Conservation (phyloP, 2,329 filamentous ascomycete species). For the Fusarium caatingaense region DNA sequence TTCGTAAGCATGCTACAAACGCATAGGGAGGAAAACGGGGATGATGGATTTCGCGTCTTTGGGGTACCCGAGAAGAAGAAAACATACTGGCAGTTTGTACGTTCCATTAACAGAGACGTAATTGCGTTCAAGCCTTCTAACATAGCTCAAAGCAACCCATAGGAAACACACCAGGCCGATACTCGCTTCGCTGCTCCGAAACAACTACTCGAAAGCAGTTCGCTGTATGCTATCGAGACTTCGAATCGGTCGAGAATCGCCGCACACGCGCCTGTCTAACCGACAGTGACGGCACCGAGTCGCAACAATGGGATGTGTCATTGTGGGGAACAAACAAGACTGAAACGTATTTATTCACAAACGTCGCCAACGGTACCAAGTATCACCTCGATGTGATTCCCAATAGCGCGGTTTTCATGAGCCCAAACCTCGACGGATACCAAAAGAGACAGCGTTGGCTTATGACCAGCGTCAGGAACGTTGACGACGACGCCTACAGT, state of each 20-base stretch:
- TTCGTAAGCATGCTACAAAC: neutral
- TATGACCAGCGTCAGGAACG: neutral
- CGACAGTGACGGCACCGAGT: neutral
- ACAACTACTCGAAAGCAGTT: neutral
- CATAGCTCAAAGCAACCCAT: neutral
- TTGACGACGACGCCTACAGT: neutral
- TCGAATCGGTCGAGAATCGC: neutral
- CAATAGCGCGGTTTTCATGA: neutral
- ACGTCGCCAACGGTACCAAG: neutral
- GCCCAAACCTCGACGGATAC: neutral
- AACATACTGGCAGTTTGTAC: neutral
- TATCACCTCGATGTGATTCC: neutral
- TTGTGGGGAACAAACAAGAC: neutral
- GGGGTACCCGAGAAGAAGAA: neutral
- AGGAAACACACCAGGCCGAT: neutral
- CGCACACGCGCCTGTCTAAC: neutral
- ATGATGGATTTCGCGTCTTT: neutral
- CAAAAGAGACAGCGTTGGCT: neutral
- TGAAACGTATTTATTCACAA: neutral
- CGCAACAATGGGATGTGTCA: neutral
- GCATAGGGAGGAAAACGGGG: neutral
- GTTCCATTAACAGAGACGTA: neutral
- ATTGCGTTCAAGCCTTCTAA: neutral
- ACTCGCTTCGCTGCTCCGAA: neutral
- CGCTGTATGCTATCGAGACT: neutral